A percentile compares a stretch with the other conserved stretches of the same genome.
Conservation (phyloP, 768 basidiomycete genomes). For the Phylloporus arenicola region DNA sequence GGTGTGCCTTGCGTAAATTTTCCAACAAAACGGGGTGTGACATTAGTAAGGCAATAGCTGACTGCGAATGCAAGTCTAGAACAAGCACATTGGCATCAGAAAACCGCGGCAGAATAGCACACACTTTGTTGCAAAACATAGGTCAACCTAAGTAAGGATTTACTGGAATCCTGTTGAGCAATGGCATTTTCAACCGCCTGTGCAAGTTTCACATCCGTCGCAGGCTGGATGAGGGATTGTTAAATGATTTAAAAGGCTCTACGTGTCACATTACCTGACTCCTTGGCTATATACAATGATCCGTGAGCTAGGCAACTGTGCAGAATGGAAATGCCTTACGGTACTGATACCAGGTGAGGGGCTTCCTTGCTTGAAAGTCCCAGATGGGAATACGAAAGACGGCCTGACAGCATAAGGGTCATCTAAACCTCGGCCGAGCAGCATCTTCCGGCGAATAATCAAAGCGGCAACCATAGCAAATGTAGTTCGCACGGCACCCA, state of each 20-base stretch:
- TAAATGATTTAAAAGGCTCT: not conserved
- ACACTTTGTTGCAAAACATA: constrained; percentile 76
- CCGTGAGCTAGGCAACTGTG: not conserved
- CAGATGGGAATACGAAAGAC: constrained; percentile 10
- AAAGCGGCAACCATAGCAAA: constrained; percentile 97
- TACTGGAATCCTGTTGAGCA: constrained; percentile 74
- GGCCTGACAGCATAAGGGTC: constrained; percentile 69
- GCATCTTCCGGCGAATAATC: constrained; percentile 75
- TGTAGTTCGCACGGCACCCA: constrained; percentile 94
- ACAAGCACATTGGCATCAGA: not conserved
- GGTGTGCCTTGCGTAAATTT: constrained; percentile 81
- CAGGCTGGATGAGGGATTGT: constrained; percentile 25
- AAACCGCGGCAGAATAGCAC: constrained; percentile 9
- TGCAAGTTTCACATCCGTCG: constrained; percentile 53
- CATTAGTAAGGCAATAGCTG: constrained; percentile 81
- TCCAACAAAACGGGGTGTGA: constrained; percentile 76
- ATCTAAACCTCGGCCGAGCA: constrained; percentile 53
- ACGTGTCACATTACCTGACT: constrained; percentile 23
- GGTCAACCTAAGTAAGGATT: constrained; percentile 70
- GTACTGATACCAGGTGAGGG: constrained; percentile 42
- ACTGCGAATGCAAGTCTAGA: constrained; percentile 67
- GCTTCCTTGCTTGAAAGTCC: constrained; percentile 12
- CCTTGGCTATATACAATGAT: constrained; percentile 16
- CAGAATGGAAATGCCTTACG: constrained; percentile 30
- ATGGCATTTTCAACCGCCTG: constrained; percentile 69